Base-by-base conservation (phyloP, 768 basidiomycete species). In the Cystoderma amianthinum region DNA sequence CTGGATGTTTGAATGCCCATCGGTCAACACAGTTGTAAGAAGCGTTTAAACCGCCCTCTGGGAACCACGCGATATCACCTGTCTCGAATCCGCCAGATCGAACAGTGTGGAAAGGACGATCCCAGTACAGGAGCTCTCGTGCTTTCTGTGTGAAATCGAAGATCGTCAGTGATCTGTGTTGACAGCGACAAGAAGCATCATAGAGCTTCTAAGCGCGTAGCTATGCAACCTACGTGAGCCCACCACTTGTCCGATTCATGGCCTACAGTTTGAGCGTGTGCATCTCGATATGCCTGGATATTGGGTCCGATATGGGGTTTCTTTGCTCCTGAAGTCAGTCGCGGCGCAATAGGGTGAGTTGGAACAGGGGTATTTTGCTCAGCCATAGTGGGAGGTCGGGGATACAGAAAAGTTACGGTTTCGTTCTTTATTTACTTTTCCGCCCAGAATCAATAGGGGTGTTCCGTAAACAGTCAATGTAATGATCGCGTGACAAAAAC, bases 21-120 rank as follows among this genome's bases (percentile, higher is more conserved):
- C 95, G 80, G 61, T 99, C 96, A 38, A 99, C 90, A 54, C 92
- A 95, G 64, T 99, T 99, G 74, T 98, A 98, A 6, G 91, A 81
- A 1, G 85, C 95, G 55, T 94, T 96, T 51, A 95, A 64, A 3
- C 72, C 83, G 21, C 95, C 95, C 54, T 99, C 94, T 3, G 91
- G 91, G 76, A 97, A 98, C 95, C 95, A 98, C 47, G 76, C 75
- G 44, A 95, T 81, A 58, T 96, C 90, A 20, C 94, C 95, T 2
- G 74, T 77, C 54, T 76, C 72, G 54, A 98, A 97, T 5, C 73
- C 68, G 33, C 95, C 95, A 3, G 85, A 68, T 53, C 84, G 69
- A 44, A 97, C 91, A 18, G 82, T 92, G 46, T 80, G 71, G 76
- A 96, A 97, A 9, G 88, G 89, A 22, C 83, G 75, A 60, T 93